These are phyloP conservation scores for Trypanosoma theileri DNA, from an alignment of 208 protist species.

Conservation along the genomic window DNA sequence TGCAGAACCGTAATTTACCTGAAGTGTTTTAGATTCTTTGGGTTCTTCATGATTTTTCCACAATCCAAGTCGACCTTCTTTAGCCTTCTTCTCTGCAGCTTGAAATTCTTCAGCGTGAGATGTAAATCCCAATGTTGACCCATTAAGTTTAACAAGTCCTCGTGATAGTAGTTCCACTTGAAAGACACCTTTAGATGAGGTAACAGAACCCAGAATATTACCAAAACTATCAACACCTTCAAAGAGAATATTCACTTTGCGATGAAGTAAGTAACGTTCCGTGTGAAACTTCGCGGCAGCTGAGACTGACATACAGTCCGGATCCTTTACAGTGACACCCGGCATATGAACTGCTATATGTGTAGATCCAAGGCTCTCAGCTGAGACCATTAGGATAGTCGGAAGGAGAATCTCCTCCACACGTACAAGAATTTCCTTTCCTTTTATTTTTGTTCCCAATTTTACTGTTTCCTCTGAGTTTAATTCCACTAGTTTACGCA, in stretches of 20 bases:
- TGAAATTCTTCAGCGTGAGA: slow-evolving; percentile 42
- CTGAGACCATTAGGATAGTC: slow-evolving; percentile 48
- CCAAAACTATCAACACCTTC: slow-evolving; percentile 76
- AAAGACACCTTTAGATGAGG: slow-evolving; percentile 80
- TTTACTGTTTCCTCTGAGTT: slow-evolving; percentile 42
- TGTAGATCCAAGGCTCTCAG: slow-evolving; percentile 51
- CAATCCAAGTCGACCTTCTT: slow-evolving; percentile 47
- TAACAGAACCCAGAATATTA: slow-evolving; percentile 79
- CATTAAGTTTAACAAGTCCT: slow-evolving; percentile 73
- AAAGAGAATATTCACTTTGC: slow-evolving; percentile 76
- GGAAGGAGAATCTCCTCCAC: slow-evolving; percentile 79
- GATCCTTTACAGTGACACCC: slow-evolving; percentile 74
- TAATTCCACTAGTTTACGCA: slow-evolving; percentile 61
- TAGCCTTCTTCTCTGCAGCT: slow-evolving; percentile 60
- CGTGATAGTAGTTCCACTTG: slow-evolving; percentile 82
- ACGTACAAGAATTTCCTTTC: slow-evolving; percentile 56
- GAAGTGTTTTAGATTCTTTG: slow-evolving; percentile 1
- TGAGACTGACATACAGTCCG: slow-evolving; percentile 33
- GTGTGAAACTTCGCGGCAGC: slow-evolving; percentile 60
- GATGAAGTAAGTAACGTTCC: slow-evolving; percentile 80
- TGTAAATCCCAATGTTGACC: slow-evolving; percentile 51
- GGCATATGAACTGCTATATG: slow-evolving; percentile 77
- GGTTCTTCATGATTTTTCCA: slow-evolving; percentile 61
- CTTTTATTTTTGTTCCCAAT: slow-evolving; percentile 46
- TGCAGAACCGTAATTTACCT: slow-evolving; percentile 17